Base-by-base conservation (phyloP, 768 basidiomycete species). In the Pisolithus orientalis region DNA sequence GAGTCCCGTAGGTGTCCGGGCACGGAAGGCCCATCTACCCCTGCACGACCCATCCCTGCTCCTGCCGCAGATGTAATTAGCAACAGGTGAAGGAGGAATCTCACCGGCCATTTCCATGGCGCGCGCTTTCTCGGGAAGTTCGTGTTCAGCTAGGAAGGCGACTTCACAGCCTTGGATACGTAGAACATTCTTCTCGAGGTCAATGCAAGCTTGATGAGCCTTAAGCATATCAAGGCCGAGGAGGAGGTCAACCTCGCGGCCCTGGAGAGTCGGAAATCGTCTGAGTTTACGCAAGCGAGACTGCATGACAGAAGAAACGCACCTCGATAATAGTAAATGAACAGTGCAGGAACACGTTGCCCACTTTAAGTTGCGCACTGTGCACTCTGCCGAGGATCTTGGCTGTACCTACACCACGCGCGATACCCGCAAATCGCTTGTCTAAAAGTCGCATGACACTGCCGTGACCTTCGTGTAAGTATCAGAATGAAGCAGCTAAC, bases 191-290 rank as follows among this genome's bases (percentile, higher is more conserved):
- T 92, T 92, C 59, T 85, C 77, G 24, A 99, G 80, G 69, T 99
- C 96, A 66, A 99, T 97, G 63, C 85, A 90, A 5, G 94, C 95
- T 64, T 96, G 94, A 66, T 97, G 90, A 0, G 94, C 90, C 69
- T 93, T 97, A 55, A 98, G 82, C 96, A 98, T 98, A 76, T 99
- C 96, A n/a, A 99, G 79, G 6, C 96, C 96, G 39, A 99, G 85
- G 3, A 99, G 75, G n/a, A 99, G 82, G 63, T 98, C 95, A 44
- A 98, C 93, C 52, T 89, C 85, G 31, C 85, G 82, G 37, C 94
- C 94, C 89, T 93, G 52, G 21, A 25, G 13, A 43, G 40, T 24
- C 29, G 25, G 25, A 42, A n/a, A 43, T 28, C 38, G 31, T 25
- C 24, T 32, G 49, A 38, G 46, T 27, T 16, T 3, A 27, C 48